Base-by-base conservation (phyloP, 1,139 yeast species). In the Zygosaccharomyces sapae region DNA sequence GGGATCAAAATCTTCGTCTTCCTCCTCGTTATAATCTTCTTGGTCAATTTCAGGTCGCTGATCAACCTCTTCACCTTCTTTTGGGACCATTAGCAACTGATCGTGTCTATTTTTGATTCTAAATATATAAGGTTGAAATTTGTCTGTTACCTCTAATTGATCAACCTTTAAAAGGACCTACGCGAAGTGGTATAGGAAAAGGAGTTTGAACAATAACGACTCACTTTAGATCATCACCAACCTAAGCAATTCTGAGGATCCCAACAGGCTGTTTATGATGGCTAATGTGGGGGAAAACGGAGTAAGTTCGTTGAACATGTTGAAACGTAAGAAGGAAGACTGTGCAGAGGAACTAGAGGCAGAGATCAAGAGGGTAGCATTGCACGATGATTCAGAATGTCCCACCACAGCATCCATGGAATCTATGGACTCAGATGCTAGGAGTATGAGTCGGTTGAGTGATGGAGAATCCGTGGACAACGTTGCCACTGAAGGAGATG, bases 261-360 rank as follows among this genome's bases (percentile, higher is more conserved):
- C 12, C 31, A 7, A 27, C 5, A 27, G 31, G n/a, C 31, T 27
- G 5, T 22, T 30, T 37, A 33, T 18, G 19, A 49, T 49, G 52
- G 39, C 49, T 19, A 46, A 41, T 24, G 25, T 33, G 33, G 54
- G 50, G 13, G 51, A 41, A 25, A 43, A 43, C 24, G 48, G 45
- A 25, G 43, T 41, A 13, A 47, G 45, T 29, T 57, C 62, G n/a
- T 51, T 58, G 18, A 61, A 51, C 38, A 73, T 77, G 70, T 71
- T 81, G 62, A 85, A 85, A 63, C 75, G 94, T 51, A 83, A 83
- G 70, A 83, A 80, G 68, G 89, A 84, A 54, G 84, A 79, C 34
- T 56, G 56, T 19, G 59, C 58, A 31, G 67, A 62, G 41, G 63
- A 59, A 48, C 56, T 61, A 22, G 65, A 58, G 33, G 62, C 67